Conservation (phyloP, 1,139 yeast genomes). For the Suhomyces bokatorum region DNA sequence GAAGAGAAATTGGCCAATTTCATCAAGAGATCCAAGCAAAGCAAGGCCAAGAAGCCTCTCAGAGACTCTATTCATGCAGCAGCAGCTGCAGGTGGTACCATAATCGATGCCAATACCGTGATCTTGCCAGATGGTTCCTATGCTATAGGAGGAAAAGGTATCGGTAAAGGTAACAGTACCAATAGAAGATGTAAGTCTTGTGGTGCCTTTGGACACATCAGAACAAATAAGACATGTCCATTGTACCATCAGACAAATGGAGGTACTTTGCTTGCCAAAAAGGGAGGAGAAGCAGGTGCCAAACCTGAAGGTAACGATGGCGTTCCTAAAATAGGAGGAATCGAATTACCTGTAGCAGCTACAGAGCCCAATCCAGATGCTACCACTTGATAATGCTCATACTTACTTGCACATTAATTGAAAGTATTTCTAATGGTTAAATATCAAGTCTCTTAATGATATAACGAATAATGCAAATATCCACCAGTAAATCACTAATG, state of each 20-base stretch:
- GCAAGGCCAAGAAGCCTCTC: slow-evolving; percentile 40
- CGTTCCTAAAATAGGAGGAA: neutral
- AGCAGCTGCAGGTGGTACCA: slow-evolving; percentile 48
- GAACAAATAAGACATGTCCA: slow-evolving; percentile 92
- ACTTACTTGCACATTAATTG: neutral
- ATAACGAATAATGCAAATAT: neutral
- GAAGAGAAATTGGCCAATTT: slow-evolving; percentile 84
- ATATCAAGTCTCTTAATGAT: slow-evolving; percentile 1
- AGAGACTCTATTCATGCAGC: slow-evolving; percentile 47
- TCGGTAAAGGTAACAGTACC: slow-evolving; percentile 76
- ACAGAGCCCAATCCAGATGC: neutral
- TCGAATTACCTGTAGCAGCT: neutral
- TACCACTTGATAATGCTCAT: neutral
- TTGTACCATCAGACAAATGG: slow-evolving; percentile 51
- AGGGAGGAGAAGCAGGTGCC: slow-evolving; percentile 1
- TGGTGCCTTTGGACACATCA: slow-evolving; percentile 92
- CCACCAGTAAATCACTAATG: neutral
- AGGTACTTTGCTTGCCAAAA: slow-evolving; percentile 15
- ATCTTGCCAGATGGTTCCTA: slow-evolving; percentile 48
- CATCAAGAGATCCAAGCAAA: slow-evolving; percentile 62
- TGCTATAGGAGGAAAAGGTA: slow-evolving; percentile 60
- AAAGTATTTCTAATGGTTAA: neutral
- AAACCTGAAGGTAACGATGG: neutral
- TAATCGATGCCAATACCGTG: slow-evolving; percentile 46
- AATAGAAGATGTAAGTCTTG: slow-evolving; percentile 90